Conservation (phyloP, 2,329 filamentous ascomycete species). For the Trichoderma aggressivum region DNA sequence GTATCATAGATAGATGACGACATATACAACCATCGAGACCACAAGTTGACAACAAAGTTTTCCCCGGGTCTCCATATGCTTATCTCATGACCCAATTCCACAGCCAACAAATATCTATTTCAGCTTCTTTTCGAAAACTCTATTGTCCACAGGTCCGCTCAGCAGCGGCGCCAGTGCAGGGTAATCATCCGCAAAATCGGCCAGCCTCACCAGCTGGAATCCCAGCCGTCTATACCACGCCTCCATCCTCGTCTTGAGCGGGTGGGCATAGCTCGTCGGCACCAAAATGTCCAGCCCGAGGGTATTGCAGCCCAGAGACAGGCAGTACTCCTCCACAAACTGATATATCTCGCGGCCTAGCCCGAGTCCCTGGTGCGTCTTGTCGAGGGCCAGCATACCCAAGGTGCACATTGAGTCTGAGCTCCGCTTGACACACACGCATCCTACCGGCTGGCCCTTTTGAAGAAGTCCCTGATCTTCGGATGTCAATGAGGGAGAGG, state of each 20-base stretch:
- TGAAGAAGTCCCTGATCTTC: neutral
- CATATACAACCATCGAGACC: neutral
- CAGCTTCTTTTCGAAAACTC: conserved; percentile 29
- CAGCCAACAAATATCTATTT: neutral
- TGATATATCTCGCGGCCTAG: conserved; percentile 25
- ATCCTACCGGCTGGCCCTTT: conserved; percentile 24
- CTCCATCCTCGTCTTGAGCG: conserved; percentile 27
- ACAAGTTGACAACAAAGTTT: neutral
- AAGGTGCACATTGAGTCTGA: conserved; percentile 26
- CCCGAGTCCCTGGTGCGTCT: conserved; percentile 25
- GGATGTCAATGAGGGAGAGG: neutral
- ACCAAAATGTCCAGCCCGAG: conserved; percentile 32
- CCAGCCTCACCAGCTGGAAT: conserved; percentile 28
- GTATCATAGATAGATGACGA: neutral
- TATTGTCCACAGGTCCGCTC: conserved; percentile 28
- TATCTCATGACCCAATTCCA: neutral
- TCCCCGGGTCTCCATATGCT: neutral
- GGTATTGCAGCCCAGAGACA: conserved; percentile 25
- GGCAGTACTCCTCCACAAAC: conserved; percentile 30
- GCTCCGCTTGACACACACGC: conserved; percentile 27
- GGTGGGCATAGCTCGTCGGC: conserved; percentile 28
- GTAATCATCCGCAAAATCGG: conserved; percentile 28
- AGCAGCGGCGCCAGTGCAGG: conserved; percentile 28
- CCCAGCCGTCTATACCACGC: conserved; percentile 31
- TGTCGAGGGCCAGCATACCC: conserved; percentile 30